A percentile compares a stretch with the other conserved stretches of the same genome.
phyloP scores from a whole-genome alignment of 2,329 filamentous ascomycete genomes.

The Teratosphaeria nubilosa region DNA sequence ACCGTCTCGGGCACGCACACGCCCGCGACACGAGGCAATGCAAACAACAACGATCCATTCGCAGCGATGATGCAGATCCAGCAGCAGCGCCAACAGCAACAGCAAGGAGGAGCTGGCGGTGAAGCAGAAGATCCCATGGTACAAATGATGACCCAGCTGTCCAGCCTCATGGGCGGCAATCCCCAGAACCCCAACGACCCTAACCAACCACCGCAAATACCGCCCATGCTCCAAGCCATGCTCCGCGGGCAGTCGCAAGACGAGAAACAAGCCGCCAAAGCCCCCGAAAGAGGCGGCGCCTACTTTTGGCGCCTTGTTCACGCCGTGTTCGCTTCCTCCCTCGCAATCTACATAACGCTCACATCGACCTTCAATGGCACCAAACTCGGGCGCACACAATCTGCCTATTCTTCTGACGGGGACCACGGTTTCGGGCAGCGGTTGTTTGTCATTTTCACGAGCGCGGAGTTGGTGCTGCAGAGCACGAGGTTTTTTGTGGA shows the following conservation, averaged over 20 bases:
- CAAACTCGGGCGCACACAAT: constrained; percentile 43
- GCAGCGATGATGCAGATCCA: constrained; percentile 23
- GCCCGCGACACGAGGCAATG: constrained; percentile 5
- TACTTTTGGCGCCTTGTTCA: constrained; percentile 65
- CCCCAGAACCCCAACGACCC: constrained; percentile 25
- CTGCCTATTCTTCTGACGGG: constrained; percentile 34
- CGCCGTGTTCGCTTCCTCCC: constrained; percentile 57
- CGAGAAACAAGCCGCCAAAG: constrained; percentile 25
- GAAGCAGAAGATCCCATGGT: constrained; percentile 50
- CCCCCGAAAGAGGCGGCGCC: constrained; percentile 30
- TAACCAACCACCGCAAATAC: constrained; percentile 33
- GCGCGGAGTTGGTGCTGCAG: constrained; percentile 62
- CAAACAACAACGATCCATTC: constrained; percentile 15
- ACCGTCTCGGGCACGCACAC: constrained; percentile 26
- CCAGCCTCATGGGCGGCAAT: constrained; percentile 36
- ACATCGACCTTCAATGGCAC: constrained; percentile 55
- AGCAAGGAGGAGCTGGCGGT: constrained; percentile 10
- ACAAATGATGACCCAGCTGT: constrained; percentile 67
- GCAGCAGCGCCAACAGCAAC: constrained; percentile 10
- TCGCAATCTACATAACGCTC: constrained; percentile 61
- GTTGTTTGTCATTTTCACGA: constrained; percentile 75
- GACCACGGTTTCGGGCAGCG: constrained; percentile 35
- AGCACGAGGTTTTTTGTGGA: constrained; percentile 63
- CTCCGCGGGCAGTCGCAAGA: constrained; percentile 26
- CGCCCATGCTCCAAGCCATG: constrained; percentile 37